These are phyloP conservation scores for Chalaropsis ovoidea DNA, from an alignment of 2,329 filamentous ascomycete genomes.

Conservation along the genomic window DNA sequence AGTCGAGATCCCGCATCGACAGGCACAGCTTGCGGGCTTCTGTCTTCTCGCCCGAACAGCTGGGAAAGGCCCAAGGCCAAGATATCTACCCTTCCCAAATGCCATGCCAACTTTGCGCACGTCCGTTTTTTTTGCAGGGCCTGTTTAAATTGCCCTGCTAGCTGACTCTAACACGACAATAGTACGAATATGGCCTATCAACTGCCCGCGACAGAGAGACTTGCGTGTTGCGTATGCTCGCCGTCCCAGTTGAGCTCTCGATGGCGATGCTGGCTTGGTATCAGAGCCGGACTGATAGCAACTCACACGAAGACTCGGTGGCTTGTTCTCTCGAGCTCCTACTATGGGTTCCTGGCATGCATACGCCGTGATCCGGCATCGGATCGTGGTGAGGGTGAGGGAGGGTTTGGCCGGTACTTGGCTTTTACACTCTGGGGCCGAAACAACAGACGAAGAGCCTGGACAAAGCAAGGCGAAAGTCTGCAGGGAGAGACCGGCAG, in stretches of 20 bases:
- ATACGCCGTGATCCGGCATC: slow-evolving; percentile 4
- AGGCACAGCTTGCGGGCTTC: neutral
- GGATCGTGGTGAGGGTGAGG: neutral
- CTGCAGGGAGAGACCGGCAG: no score
- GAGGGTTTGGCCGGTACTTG: neutral
- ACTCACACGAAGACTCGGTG: neutral
- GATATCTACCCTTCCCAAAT: neutral
- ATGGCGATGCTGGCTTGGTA: neutral
- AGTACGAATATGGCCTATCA: neutral
- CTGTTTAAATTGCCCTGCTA: neutral
- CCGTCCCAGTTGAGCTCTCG: neutral
- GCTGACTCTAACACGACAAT: neutral
- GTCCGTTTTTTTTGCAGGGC: neutral
- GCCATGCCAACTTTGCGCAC: neutral
- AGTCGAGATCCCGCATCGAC: neutral
- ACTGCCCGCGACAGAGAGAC: neutral
- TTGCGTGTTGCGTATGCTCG: neutral
- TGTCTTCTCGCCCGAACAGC: neutral
- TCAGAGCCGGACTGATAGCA: neutral
- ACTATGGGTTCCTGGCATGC: neutral
- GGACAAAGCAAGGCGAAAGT: no score
- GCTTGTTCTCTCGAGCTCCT: neutral
- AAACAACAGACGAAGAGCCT: no score
- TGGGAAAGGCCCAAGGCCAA: neutral
- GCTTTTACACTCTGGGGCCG: no score